Evolutionary conservation across 2,329 filamentous ascomycete genomes (phyloP).

Genomic region (Claviceps sp.): DNA sequence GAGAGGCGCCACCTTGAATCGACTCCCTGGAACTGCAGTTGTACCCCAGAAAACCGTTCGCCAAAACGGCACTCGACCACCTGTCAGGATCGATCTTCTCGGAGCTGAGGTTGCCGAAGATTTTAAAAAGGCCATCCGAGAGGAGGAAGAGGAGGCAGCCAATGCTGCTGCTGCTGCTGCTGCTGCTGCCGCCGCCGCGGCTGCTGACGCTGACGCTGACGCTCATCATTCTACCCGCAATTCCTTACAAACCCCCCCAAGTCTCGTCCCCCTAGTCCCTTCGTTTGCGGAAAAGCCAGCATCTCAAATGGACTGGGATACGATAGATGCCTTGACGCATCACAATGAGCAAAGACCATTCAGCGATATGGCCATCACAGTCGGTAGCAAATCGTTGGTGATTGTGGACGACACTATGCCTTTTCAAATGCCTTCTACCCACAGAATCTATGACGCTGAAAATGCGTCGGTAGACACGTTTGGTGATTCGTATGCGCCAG

Average conservation of each 20-base stretch:
- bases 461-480: slow-evolving; percentile 40
- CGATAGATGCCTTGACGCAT: slow-evolving; percentile 21
- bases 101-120: slow-evolving; percentile 68
- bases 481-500: slow-evolving; percentile 35
- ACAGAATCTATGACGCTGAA: slow-evolving; percentile 28
- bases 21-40: slow-evolving; percentile 45
- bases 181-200: slow-evolving; percentile 26
- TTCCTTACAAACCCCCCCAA: slow-evolving; percentile 10
- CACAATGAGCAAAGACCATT: slow-evolving; percentile 25
- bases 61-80: slow-evolving; percentile 31
- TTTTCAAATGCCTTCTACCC: slow-evolving; percentile 35
- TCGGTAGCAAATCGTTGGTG: slow-evolving; percentile 79
- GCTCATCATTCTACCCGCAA: slow-evolving; percentile 14
- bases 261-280: slow-evolving; percentile 15
- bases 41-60: slow-evolving; percentile 40
- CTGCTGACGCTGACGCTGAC: slow-evolving; percentile 7
- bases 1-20: slow-evolving; percentile 41
- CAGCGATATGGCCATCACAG: slow-evolving; percentile 51
- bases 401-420: slow-evolving; percentile 61
- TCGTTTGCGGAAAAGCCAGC: slow-evolving; percentile 28
- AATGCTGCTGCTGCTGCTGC: background rate
- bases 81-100: slow-evolving; percentile 65
- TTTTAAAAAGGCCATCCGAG: slow-evolving; percentile 62
- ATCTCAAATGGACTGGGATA: slow-evolving; percentile 27
- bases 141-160: slow-evolving; percentile 37